A percentile compares a stretch with the other conserved stretches of the same genome.
phyloP scores from a whole-genome alignment of 2,329 filamentous ascomycete genomes.

The Myotisia sp. region DNA sequence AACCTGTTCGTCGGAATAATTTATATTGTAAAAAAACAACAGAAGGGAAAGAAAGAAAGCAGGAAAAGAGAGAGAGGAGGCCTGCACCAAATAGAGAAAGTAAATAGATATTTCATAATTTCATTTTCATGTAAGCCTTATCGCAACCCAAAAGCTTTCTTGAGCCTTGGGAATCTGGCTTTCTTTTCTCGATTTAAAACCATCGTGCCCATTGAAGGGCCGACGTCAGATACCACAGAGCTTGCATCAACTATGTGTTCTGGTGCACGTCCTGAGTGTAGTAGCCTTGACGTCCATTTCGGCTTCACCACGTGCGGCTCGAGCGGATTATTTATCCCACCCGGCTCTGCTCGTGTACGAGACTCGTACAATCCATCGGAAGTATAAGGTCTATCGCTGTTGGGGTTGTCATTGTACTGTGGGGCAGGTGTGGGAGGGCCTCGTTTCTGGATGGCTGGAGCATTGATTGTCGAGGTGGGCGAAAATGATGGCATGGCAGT shows the following conservation, averaged over 20 bases:
- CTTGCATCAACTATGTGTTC: slow-evolving; percentile 5
- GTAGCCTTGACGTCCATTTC: slow-evolving; percentile 10
- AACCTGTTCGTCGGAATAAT: neutral
- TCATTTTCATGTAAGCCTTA: neutral
- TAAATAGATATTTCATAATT: neutral
- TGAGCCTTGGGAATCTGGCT: slow-evolving; percentile 10
- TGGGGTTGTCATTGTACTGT: too few species aligned
- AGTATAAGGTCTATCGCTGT: slow-evolving; percentile 11
- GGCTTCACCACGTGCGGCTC: slow-evolving; percentile 3
- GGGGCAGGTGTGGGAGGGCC: too few species aligned
- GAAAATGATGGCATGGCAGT: slow-evolving; percentile 3
- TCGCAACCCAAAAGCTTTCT: slow-evolving; percentile 10
- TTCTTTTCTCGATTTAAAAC: slow-evolving; percentile 8
- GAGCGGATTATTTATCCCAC: neutral
- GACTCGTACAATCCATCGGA: slow-evolving; percentile 11
- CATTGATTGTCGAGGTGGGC: neutral
- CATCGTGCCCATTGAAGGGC: neutral
- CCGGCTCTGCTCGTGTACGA: neutral
- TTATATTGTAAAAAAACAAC: neutral
- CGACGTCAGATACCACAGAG: slow-evolving; percentile 3
- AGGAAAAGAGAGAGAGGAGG: neutral
- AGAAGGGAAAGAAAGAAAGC: neutral
- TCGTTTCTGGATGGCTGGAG: neutral
- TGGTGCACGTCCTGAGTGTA: slow-evolving; percentile 4
- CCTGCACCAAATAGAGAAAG: neutral